phyloP scores from a whole-genome alignment of 768 basidiomycete species.

The Collybia sp. region DNA sequence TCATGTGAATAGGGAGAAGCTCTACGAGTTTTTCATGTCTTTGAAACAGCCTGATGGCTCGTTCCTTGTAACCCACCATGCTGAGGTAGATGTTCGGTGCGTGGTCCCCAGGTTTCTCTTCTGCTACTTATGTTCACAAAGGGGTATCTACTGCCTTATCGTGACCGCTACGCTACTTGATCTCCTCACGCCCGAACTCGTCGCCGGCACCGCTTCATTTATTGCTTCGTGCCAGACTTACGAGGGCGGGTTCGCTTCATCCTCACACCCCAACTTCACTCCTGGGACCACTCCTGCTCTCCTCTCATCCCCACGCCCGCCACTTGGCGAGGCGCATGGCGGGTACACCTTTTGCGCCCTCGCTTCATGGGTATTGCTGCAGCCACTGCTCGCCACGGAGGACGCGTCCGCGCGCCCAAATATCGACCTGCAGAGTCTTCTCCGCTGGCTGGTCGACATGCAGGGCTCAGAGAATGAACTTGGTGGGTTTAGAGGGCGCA shows the following conservation, averaged over 20 bases:
- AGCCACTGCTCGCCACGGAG: conserved; percentile 39
- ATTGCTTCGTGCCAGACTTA: conserved; percentile 92
- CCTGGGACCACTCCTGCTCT: conserved; percentile 19
- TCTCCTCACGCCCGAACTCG: conserved; percentile 84
- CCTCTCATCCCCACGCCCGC: conserved; percentile 51
- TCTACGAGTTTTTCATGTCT: conserved; percentile 89
- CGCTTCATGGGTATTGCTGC: conserved; percentile 77
- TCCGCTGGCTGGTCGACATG: conserved; percentile 83
- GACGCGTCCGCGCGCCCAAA: conserved; percentile 19
- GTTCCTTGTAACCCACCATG: conserved; percentile 82
- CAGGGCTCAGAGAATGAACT: conserved; percentile 81
- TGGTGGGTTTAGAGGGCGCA: conserved; percentile 90
- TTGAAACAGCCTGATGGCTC: conserved; percentile 92
- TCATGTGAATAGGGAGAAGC: conserved; percentile 46
- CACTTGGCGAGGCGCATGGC: conserved; percentile 94
- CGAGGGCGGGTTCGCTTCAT: conserved; percentile 89
- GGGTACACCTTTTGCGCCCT: conserved; percentile 96
- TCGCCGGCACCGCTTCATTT: conserved; percentile 71
- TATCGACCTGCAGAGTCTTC: conserved; percentile 55
- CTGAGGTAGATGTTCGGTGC: conserved; percentile 92
- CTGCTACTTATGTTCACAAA: conserved; percentile 19
- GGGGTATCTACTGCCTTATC: conserved; percentile 93
- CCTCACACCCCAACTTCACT: conserved; percentile 66
- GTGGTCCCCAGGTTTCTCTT: conserved; percentile 10
- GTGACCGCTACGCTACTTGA: conserved; percentile 79